Evolutionary conservation across 257 asterid species (phyloP).

Genomic region (Solanum chilense): DNA sequence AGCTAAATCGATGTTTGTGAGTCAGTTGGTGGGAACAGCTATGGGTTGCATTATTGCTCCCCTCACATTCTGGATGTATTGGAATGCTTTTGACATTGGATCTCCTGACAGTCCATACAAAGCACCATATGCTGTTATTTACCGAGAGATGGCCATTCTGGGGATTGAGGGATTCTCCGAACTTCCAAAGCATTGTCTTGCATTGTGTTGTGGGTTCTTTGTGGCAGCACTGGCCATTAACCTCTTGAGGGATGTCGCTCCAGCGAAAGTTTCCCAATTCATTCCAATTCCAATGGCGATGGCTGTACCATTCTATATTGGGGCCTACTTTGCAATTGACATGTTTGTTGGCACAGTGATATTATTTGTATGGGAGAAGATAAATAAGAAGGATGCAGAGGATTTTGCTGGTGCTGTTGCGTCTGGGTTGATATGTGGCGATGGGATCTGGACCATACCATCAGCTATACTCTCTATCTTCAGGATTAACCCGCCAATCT

Average conservation of each 20-base stretch:
- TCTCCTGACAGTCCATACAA: conserved; percentile 92
- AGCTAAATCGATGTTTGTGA: conserved; percentile 91
- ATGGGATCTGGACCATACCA: conserved; percentile 93
- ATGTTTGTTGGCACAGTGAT: conserved; percentile 91
- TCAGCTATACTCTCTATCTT: conserved; percentile 87
- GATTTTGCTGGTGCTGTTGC: conserved; percentile 89
- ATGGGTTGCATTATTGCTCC: conserved; percentile 97
- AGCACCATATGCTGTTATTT: conserved; percentile 90
- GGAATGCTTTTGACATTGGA: conserved; percentile 89
- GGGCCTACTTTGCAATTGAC: conserved; percentile 93
- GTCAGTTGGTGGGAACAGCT: conserved; percentile 85
- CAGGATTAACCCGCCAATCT: conserved; percentile 87
- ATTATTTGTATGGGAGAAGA: conserved; percentile 69
- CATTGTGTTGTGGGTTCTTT: conserved; percentile 63
- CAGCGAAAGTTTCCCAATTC: conserved; percentile 42
- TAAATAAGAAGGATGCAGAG: conserved; percentile 60
- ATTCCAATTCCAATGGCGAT: conserved; percentile 95
- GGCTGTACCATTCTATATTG: conserved; percentile 90
- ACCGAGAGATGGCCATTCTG: conserved; percentile 86
- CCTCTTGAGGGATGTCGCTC: conserved; percentile 55
- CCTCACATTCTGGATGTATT: conserved; percentile 87
- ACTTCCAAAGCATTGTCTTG: conserved; percentile 86
- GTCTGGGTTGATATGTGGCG: conserved; percentile 90
- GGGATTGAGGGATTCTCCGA: conserved; percentile 90
- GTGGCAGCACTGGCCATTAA: conserved; percentile 61